These are phyloP conservation scores for Malassezia globosa DNA, from an alignment of 1,284 basidiomycete genomes.

Conservation along the genomic window DNA sequence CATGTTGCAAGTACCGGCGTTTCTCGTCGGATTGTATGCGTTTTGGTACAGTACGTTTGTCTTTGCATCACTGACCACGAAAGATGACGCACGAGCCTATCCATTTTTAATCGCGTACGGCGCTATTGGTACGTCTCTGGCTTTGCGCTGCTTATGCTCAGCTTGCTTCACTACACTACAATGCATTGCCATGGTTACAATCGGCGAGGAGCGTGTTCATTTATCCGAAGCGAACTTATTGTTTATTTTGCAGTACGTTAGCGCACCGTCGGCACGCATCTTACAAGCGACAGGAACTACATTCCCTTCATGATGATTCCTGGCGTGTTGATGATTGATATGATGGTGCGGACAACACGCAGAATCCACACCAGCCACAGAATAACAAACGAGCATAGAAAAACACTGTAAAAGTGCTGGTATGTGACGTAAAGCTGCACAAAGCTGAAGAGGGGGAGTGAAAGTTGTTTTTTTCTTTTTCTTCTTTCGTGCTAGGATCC, in stretches of 20 bases:
- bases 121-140: constrained; percentile 4
- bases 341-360: constrained; percentile 3
- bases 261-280: neutral
- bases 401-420: neutral
- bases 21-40: constrained; percentile 14
- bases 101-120: constrained; percentile 16
- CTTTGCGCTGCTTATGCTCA: neutral
- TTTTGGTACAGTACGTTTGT: constrained; percentile 8
- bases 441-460: too few species aligned
- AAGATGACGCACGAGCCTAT: constrained; percentile 16
- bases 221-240: constrained; percentile 13
- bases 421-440: neutral
- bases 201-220: constrained; percentile 13
- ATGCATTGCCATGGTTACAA: constrained; percentile 15
- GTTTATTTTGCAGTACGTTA: constrained; percentile 15
- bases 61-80: neutral
- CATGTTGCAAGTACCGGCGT: constrained; percentile 17
- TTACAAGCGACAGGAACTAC: constrained; percentile 9
- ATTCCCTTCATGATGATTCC: constrained; percentile 16
- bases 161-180: constrained; percentile 19
- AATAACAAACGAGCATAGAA: neutral
- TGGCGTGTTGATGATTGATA: constrained; percentile 5
- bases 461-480: too few species aligned
- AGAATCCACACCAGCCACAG: neutral
- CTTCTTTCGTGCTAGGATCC: too few species aligned